Conservation (phyloP, 495 filamentous ascomycete genomes). For the Aspergillus sparsus region DNA sequence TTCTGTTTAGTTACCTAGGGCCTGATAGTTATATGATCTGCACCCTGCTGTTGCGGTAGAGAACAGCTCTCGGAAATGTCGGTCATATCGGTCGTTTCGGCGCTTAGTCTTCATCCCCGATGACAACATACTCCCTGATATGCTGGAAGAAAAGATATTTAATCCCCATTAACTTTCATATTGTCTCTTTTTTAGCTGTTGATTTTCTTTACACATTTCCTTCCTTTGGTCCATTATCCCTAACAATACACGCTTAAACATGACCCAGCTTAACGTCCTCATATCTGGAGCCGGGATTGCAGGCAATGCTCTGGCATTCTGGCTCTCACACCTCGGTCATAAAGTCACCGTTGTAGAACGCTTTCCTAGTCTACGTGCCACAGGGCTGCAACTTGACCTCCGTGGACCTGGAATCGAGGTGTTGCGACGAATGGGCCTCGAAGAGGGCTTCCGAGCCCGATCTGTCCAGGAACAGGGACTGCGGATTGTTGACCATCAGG, state of each 20-base stretch:
- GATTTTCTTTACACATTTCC: too few relatives aligned
- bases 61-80: too few relatives aligned
- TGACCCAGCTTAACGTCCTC: conserved; percentile 42
- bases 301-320: conserved; percentile 42
- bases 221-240: too few relatives aligned
- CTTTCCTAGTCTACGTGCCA: conserved; percentile 32
- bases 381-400: conserved; percentile 44
- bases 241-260: background rate
- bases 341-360: conserved; percentile 44
- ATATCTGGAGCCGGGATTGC: conserved; percentile 49
- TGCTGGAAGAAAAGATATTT: too few relatives aligned
- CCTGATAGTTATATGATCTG: too few relatives aligned
- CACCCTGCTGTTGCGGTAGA: too few relatives aligned
- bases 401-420: conserved; percentile 41
- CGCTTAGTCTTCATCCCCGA: too few relatives aligned
- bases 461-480: conserved; percentile 37
- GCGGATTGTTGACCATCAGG: conserved; percentile 33
- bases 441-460: conserved; percentile 25
- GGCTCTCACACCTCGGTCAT: conserved; percentile 36
- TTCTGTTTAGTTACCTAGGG: too few relatives aligned
- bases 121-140: too few relatives aligned
- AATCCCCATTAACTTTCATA: too few relatives aligned
- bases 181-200: too few relatives aligned
- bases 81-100: too few relatives aligned
- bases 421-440: conserved; percentile 41